A percentile compares a stretch with the other conserved stretches of the same genome.
Conservation (phyloP, 1,139 yeast species). For the Blastobotrys capitulatus region DNA sequence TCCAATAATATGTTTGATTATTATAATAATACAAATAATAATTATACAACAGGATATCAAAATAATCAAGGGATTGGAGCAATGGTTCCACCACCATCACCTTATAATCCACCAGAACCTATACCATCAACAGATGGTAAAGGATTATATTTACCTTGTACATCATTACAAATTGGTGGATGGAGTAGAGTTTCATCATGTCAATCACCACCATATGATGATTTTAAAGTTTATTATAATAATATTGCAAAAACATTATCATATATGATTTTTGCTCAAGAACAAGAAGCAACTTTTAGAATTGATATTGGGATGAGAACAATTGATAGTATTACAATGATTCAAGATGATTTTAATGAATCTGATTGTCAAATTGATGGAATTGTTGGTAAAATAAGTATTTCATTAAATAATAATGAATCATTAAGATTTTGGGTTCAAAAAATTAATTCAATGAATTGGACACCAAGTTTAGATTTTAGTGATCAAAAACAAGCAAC, state of each 20-base stretch:
- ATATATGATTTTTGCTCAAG: conserved; percentile 25
- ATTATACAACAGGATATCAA: too few species aligned
- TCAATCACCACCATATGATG: conserved; percentile 16
- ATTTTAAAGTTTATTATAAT: conserved; percentile 24
- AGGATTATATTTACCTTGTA: conserved; percentile 16
- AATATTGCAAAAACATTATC: conserved; percentile 21
- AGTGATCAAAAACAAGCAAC: conserved; percentile 29
- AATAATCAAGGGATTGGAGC: too few species aligned
- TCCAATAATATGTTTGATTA: neutral
- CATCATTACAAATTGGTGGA: conserved; percentile 28
- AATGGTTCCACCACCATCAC: conserved; percentile 5
- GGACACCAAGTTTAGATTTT: conserved; percentile 22
- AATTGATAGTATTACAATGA: conserved; percentile 18
- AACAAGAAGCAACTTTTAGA: conserved; percentile 22
- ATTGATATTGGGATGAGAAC: conserved; percentile 25
- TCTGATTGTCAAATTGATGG: neutral
- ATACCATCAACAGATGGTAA: neutral
- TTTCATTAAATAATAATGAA: neutral
- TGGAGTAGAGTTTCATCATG: conserved; percentile 28
- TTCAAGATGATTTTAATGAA: conserved; percentile 3
- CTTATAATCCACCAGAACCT: neutral
- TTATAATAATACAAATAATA: neutral
- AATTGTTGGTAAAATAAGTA: neutral
- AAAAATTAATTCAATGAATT: neutral
- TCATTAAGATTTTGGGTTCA: neutral